Percentiles rank a stretch among this genome's conserved stretches.
Evolutionary conservation across 768 basidiomycete genomes (phyloP).

Genomic region (Lentinula edodes): DNA sequence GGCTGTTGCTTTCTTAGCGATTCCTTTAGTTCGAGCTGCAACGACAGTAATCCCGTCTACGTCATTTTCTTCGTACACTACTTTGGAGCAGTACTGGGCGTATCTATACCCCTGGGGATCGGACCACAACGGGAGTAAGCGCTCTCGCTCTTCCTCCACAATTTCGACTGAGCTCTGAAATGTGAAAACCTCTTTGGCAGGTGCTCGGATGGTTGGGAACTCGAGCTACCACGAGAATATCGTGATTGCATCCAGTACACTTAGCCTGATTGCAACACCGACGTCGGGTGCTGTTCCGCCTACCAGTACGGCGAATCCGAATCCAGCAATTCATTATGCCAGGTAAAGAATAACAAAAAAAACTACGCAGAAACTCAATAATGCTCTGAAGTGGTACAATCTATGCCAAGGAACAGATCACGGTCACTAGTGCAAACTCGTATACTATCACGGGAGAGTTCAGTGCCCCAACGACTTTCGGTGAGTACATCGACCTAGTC

Average conservation of each 20-base stretch:
- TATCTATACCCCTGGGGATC: constrained; percentile 44
- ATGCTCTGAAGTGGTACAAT: constrained; percentile 26
- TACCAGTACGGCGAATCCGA: constrained; percentile 33
- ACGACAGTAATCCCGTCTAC: constrained; percentile 34
- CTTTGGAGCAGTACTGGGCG: constrained; percentile 33
- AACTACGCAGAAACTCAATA: background rate
- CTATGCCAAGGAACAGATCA: constrained; percentile 36
- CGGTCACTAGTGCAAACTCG: constrained; percentile 27
- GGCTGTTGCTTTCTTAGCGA: constrained; percentile 5
- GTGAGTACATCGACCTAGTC: background rate
- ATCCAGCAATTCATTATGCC: constrained; percentile 38
- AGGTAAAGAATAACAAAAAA: constrained; percentile 16
- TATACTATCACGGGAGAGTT: constrained; percentile 40
- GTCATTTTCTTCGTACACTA: constrained; percentile 32
- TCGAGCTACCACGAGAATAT: constrained; percentile 35
- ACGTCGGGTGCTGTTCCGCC: constrained; percentile 31
- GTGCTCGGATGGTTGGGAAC: constrained; percentile 38
- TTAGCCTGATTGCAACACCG: constrained; percentile 36
- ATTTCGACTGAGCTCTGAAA: background rate
- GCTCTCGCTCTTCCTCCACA: background rate
- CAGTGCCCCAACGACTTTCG: constrained; percentile 31
- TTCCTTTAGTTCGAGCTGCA: constrained; percentile 18
- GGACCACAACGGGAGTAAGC: constrained; percentile 40
- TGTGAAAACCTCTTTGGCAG: constrained; percentile 13
- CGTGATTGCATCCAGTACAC: constrained; percentile 27